Base-by-base conservation (phyloP, 208 protist genomes). In the Wallacemonas sp. region DNA sequence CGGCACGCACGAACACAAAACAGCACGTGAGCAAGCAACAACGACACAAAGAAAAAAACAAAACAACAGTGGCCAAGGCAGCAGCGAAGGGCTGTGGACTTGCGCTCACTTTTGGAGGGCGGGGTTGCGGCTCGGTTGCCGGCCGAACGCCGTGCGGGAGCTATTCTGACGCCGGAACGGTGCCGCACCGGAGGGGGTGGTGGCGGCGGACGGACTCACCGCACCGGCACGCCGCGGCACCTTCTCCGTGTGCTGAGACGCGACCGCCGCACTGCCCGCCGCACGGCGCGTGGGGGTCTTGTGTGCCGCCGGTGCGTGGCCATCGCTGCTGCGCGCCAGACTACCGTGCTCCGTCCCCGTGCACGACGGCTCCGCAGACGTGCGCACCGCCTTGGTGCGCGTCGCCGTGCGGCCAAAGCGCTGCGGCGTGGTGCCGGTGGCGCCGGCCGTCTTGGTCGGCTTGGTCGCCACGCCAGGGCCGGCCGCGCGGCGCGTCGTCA, bases 81-180 rank as follows among this genome's bases (percentile, higher is more conserved):
- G n/a, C n/a, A n/a, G n/a, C n/a, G n/a, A n/a, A n/a, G n/a, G n/a
- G n/a, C n/a, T n/a, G n/a, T n/a, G n/a, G n/a, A n/a, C n/a, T n/a
- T n/a, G 11, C 22, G 7, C 7, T 59, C 22, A 59, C 31, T 59
- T 59, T 14, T 59, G 52, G 10, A 59, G 14, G 16, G 52, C 52
- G 4, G 52, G 12, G 22, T 59, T 59, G 26, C 52, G 52, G 32
- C 52, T 59, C 31, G 52, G n/a, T 29, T 44, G 36, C 2, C 52
- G 52, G 10, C 52, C 52, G 29, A 59, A 59, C 18, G 52, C 52
- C 12, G 31, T 23, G 26, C 52, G 52, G n/a, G 52, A 59, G 52
- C 52, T 59, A 41, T 59, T 59, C 52, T 59, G 61, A 28, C 39
- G 57, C 25, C 39, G 16, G 38, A 63, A 48, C 4, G 45, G 44